These are phyloP conservation scores for Hericium coralloides DNA, from an alignment of 768 basidiomycete species.

Conservation along the genomic window DNA sequence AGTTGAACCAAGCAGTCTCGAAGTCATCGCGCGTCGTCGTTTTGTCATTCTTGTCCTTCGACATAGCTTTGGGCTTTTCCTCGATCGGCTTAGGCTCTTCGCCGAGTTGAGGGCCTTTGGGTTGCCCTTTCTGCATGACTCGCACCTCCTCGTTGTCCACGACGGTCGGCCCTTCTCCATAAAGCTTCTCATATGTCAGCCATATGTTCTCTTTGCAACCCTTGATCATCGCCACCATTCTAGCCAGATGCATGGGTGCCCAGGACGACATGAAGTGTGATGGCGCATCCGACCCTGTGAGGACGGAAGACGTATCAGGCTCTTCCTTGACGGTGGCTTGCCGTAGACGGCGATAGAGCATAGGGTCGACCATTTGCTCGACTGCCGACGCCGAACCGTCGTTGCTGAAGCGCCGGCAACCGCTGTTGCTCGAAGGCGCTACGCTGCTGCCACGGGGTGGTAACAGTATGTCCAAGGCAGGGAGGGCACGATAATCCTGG, in stretches of 20 bases:
- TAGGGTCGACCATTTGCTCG: constrained; percentile 8
- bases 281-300: constrained; percentile 10
- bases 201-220: constrained; percentile 68
- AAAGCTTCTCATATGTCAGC: constrained; percentile 47
- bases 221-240: constrained; percentile 43
- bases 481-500: constrained; percentile 8
- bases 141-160: constrained; percentile 19
- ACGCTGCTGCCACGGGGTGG: background rate
- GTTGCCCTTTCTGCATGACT: constrained; percentile 21
- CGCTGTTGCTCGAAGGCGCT: background rate
- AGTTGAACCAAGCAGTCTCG: constrained; percentile 56
- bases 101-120: background rate
- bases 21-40: constrained; percentile 47
- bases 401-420: background rate
- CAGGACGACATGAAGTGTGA: constrained; percentile 31
- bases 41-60: constrained; percentile 4
- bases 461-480: constrained; percentile 9
- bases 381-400: background rate
- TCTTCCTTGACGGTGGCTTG: constrained; percentile 8
- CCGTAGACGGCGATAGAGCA: constrained; percentile 9
- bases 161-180: constrained; percentile 19
- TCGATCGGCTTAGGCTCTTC: background rate
- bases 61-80: background rate
- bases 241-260: constrained; percentile 59
- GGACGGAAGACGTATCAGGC: background rate